Evolutionary conservation across 2,329 filamentous ascomycete species (phyloP), one percentile per base, ranked within the genome.

Genomic region (Colletotrichum camelliae): DNA sequence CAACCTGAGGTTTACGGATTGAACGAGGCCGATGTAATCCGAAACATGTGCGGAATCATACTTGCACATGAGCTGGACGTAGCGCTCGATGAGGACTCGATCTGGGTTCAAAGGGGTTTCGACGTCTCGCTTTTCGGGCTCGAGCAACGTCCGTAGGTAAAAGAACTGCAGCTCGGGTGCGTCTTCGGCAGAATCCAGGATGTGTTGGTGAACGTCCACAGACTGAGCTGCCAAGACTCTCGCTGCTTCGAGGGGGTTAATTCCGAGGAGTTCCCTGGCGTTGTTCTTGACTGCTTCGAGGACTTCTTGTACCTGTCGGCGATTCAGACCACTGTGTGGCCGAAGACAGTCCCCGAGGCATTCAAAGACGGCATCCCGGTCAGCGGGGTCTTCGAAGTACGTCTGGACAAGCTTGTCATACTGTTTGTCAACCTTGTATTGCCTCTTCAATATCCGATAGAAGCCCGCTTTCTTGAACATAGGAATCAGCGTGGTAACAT

Each of bases 61-160:
- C 72, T 88, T 91, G 85, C 97, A 99, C 93, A 98, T 96, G 29
- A 99, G 90, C 79, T 94, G 94, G 6, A 98, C 93, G 83, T 98
- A 98, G 71, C 90, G 90, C 83, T 98, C 97, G 7, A 94, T 87
- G 79, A 98, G 92, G 39, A 90, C 89, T 57, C 91, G 88, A 57
- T 91, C 89, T 70, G 81, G 75, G 27, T 70, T 78, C 16, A 48
- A 79, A n/a, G 80, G 75, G 39, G 81, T 76, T 69, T 83, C 83
- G 21, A 82, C 80, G 16, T 82, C 79, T n/a, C 81, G 83, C 16
- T 80, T 62, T 10, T 79, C 81, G 70, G 86, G 84, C 81, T 98
- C 96, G 8, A 98, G 87, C 5, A 98, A 87, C 1, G 94, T 91
- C 80, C 91, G 87, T 18, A 98, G 88, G 80, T 97, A 98, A n/a